A percentile compares a stretch with the other conserved stretches of the same genome.
These are phyloP conservation scores for Cutaneotrichosporon sp. DNA, from an alignment of 1,284 basidiomycete species.

Conservation along the genomic window DNA sequence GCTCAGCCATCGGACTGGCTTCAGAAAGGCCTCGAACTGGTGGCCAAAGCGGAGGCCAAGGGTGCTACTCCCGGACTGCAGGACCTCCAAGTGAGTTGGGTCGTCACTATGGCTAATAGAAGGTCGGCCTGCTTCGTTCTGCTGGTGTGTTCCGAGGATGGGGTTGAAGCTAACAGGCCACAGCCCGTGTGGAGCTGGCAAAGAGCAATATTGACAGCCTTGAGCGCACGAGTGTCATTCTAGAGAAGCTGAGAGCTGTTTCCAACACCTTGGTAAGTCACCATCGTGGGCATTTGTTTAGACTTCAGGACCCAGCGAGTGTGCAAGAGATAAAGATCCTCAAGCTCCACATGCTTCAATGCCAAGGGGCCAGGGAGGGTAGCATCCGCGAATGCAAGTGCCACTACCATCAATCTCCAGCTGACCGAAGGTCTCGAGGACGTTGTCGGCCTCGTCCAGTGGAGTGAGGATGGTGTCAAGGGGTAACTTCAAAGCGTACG, in stretches of 20 bases:
- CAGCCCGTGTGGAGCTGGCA: slow-evolving; percentile 16
- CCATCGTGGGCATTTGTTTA: not conserved
- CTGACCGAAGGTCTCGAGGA: not conserved
- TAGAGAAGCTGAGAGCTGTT: slow-evolving; percentile 3
- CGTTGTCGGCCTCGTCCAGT: not conserved
- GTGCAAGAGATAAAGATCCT: slow-evolving; percentile 17
- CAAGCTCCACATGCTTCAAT: slow-evolving; percentile 13
- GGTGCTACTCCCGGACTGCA: not conserved
- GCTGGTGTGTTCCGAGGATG: not conserved
- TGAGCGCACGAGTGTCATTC: not conserved
- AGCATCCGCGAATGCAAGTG: not conserved
- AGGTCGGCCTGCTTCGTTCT: slow-evolving; percentile 10
- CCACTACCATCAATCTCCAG: not conserved
- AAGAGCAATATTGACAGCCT: not conserved
- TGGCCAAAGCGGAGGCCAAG: slow-evolving; percentile 4
- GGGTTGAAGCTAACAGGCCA: not conserved
- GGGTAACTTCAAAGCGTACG: not conserved
- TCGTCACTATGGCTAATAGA: not conserved
- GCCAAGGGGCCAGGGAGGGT: slow-evolving; percentile 14
- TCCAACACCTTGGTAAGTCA: slow-evolving; percentile 11
- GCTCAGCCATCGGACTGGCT: slow-evolving; percentile 14
- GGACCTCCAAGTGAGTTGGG: slow-evolving; percentile 8
- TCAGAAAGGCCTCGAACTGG: slow-evolving; percentile 9
- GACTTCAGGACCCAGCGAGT: slow-evolving; percentile 7
- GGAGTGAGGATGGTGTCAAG: slow-evolving; percentile 12